Base-by-base conservation (phyloP, 2,329 filamentous ascomycete genomes). In the Fusarium ramigenum region DNA sequence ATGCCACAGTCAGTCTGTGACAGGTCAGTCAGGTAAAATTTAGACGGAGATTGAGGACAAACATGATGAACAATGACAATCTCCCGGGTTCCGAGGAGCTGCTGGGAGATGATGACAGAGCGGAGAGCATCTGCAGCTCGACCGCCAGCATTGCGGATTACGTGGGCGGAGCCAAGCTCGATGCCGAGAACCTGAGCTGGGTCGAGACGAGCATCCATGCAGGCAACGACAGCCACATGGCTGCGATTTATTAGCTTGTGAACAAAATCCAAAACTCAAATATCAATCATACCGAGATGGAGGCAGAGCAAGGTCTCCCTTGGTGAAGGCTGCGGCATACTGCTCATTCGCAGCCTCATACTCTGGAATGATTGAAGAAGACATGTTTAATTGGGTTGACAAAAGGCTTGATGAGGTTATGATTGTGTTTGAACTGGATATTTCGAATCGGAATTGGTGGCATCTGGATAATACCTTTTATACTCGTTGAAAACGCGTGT, bases 171-270 rank as follows among this genome's bases (percentile, higher is more conserved):
- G 34, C 93, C 93, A 6, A 77, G 59, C 19, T 67, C 70, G 16
- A 77, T 73, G 0, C 75, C 75, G 1, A 77, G 72, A 2, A 69
- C 49, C 40, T 72, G 75, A 7, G 62, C 72, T 0, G 93, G 91
- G 76, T 96, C 76, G 68, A 91, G 85, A 30, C 93, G 90, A 4
- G 93, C 92, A 78, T 96, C 93, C 93, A 96, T 96, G 82, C 93
- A 96, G 1, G 92, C 93, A 32, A 96, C 86, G 23, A 80, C 74
- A 9, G 77, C 72, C n/a, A 82, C 78, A 12, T 83, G 81, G 19
- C 81, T 83, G 0, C 3, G 15, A 18, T 18, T 9, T 11, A 4
- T 53, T 53, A 53, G 44, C 19, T 10, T 5, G 14, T 1, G 25
- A 21, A 21, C 9, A 16, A 8, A 0, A 11, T 11, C 0, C 25